Evolutionary conservation across 306 rosid genomes (phyloP), one percentile per base, ranked within the genome.

Genomic region (Ziziphus jujuba): DNA sequence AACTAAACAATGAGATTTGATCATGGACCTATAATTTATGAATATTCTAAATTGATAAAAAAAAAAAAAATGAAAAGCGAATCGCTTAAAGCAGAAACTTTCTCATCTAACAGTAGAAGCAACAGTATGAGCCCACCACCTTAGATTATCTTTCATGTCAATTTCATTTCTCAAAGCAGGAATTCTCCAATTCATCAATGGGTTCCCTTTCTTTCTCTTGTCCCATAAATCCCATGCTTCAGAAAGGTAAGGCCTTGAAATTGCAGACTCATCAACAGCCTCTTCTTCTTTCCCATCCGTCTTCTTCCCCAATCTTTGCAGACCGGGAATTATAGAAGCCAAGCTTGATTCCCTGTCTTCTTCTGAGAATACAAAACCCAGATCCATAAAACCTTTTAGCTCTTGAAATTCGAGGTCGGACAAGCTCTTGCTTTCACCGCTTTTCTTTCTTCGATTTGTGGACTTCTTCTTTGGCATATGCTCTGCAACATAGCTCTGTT

Each of bases 391-490:
- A 78, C 97, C 98, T 83, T 86, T 86, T 36, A 89, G 73, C 81
- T 92, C 98, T 67, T 92, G 79, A 67, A 87, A 86, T 62, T 92
- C 93, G 67, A 92, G 97, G 69, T 92, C 91, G 19, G 93, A 72
- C 40, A 86, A 76, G 75, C 97, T 92, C 91, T 89, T 92, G 70
- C 82, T 92, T 56, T 63, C 77, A 2, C 80, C 61, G n/a, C 19
- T 81, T 58, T 35, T 70, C 70, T 75, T 82, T 48, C 56, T 75
- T 19, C 75, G 19, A 16, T 56, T 56, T 12, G 15, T 36, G 8
- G 21, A 56, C 14, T 70, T 74, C 79, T 61, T 81, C 70, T 68
- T 60, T 36, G 78, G 69, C 44, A 56, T 64, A 59, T 49, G 71
- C 11, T 56, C 45, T 52, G 14, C 45, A 49, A 25, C 12, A 21